Conservation (phyloP, 2,329 filamentous ascomycete genomes). For the Fusarium citri region DNA sequence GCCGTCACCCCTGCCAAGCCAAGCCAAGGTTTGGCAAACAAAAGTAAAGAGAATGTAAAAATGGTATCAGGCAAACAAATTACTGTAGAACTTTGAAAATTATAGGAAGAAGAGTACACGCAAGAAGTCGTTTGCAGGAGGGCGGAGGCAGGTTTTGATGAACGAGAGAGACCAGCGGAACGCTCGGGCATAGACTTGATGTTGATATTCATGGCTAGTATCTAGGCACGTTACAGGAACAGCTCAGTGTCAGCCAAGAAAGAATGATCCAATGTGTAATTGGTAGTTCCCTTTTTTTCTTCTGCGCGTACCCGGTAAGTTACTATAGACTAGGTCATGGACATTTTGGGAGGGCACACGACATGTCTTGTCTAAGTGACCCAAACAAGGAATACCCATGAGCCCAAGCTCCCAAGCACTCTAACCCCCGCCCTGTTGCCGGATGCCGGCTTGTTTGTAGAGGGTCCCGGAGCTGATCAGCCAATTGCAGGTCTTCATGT, state of each 20-base stretch:
- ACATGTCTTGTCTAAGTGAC: conserved; percentile 31
- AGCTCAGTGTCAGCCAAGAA: conserved; percentile 1
- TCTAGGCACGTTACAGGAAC: background rate
- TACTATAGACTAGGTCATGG: conserved; percentile 1
- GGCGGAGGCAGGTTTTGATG: conserved; percentile 27
- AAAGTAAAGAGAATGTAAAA: background rate
- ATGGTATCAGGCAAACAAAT: background rate
- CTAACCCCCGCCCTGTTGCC: conserved; percentile 15
- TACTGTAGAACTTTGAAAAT: background rate
- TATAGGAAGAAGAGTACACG: background rate
- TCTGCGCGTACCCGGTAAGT: conserved; percentile 10
- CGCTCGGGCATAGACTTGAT: conserved; percentile 14
- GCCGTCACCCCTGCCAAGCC: background rate
- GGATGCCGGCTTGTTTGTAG: conserved; percentile 26
- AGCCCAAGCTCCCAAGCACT: conserved; percentile 12
- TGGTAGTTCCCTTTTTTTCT: conserved; percentile 5
- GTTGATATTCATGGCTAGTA: conserved; percentile 9
- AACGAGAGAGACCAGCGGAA: conserved; percentile 15
- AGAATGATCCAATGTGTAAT: conserved; percentile 3
- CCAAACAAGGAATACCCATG: conserved; percentile 25
- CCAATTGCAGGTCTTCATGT: conserved; percentile 13
- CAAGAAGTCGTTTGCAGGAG: background rate
- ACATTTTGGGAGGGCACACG: conserved; percentile 24
- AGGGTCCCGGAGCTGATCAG: background rate
- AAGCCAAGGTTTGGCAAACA: background rate